Conservation (phyloP, 768 basidiomycete species). For the Cubamyces sp. region DNA sequence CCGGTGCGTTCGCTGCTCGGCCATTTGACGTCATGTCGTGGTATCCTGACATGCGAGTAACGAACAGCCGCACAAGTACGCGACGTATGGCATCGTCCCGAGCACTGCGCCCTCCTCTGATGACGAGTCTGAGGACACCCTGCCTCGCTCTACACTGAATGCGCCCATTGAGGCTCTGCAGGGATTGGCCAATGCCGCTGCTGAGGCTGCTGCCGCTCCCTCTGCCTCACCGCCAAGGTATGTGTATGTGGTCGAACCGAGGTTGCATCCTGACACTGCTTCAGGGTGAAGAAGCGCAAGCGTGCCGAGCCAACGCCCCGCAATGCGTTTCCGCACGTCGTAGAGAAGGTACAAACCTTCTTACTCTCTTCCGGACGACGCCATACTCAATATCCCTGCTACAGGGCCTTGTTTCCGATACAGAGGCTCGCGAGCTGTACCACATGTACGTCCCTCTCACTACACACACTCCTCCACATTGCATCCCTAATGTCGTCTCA, state of each 20-base stretch:
- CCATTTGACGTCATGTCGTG: constrained; percentile 13
- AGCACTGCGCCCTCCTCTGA: constrained; percentile 85
- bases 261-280: not conserved
- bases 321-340: constrained; percentile 87
- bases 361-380: not conserved
- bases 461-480: constrained; percentile 5
- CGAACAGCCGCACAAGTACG: constrained; percentile 82
- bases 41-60: constrained; percentile 27
- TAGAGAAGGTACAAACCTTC: constrained; percentile 67
- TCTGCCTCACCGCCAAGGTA: constrained; percentile 68
- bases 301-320: constrained; percentile 81
- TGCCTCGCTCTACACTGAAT: constrained; percentile 81
- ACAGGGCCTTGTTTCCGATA: constrained; percentile 83
- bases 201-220: constrained; percentile 85
- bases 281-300: constrained; percentile 82
- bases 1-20: constrained; percentile 56
- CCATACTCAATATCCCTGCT: not conserved
- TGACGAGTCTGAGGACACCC: constrained; percentile 88
- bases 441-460: constrained; percentile 58
- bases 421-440: constrained; percentile 88
- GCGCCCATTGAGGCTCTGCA: constrained; percentile 95
- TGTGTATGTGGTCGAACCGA: not conserved
- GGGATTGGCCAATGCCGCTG: constrained; percentile 92
- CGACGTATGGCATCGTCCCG: constrained; percentile 87
- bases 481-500: not conserved